Conservation (phyloP, 2,329 filamentous ascomycete species). For the Rhinocladiella mackenziei region DNA sequence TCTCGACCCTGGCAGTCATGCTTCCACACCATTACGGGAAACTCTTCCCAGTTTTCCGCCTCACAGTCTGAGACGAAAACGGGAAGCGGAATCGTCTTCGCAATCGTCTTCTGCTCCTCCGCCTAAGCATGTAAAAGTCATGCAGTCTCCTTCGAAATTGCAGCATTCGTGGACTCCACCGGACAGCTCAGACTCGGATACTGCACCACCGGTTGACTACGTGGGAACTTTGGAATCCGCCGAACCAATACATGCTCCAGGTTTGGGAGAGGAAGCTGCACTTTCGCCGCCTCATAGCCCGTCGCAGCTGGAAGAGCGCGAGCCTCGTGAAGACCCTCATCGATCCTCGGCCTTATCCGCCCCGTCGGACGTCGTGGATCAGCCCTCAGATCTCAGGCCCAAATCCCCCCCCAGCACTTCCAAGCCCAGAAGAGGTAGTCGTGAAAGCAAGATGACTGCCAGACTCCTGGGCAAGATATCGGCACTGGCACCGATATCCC, state of each 20-base stretch:
- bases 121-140: slow-evolving; percentile 16
- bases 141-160: slow-evolving; percentile 29
- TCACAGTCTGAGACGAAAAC: slow-evolving; percentile 24
- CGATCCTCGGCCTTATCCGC: background rate
- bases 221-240: slow-evolving; percentile 3
- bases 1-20: slow-evolving; percentile 15
- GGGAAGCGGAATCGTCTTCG: slow-evolving; percentile 15
- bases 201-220: background rate
- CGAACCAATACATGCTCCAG: background rate
- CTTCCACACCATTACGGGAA: slow-evolving; percentile 15
- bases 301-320: slow-evolving; percentile 1
- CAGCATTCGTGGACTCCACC: slow-evolving; percentile 30
- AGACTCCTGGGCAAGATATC: slow-evolving; percentile 17
- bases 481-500: slow-evolving; percentile 15
- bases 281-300: slow-evolving; percentile 28
- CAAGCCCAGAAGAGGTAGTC: background rate
- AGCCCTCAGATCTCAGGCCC: background rate
- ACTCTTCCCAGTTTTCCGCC: slow-evolving; percentile 1
- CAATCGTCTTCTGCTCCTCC: slow-evolving; percentile 12
- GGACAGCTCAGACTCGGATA: slow-evolving; percentile 19
- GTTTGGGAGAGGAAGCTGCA: slow-evolving; percentile 4
- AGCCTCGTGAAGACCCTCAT: background rate
- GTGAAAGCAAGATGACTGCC: slow-evolving; percentile 18
- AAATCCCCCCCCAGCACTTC: slow-evolving; percentile 2
- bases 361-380: background rate